Evolutionary conservation across 169 alveolate genomes (phyloP), one percentile per base, ranked within the genome.

Genomic region (Plasmodium blacklocki): DNA sequence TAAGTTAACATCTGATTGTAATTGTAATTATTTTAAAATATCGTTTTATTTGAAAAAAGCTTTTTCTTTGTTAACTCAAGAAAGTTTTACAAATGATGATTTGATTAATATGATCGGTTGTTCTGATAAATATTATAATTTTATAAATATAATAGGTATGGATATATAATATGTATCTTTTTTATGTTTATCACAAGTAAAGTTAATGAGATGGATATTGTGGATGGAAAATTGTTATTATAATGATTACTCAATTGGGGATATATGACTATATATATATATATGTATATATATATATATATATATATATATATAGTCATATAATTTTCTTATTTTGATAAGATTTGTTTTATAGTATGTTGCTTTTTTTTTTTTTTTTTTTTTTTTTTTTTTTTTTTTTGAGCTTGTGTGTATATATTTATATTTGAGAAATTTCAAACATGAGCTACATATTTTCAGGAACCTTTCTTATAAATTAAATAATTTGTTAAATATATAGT

Each of bases 121-220:
- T 43, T 78, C 89, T 2, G 89, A 78, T 15, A 78, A 78, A 45
- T 78, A 78, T 78, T 78, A 78, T 76, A 78, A 78, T 49, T 78
- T 78, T 49, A 58, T 78, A 58, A 78, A 78, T 52, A 45, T 78
- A 67, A 78, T 78, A 50, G 23, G 75, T 9, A 14, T 78, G 59
- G 89, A 78, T 54, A 78, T 78, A 64, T 78, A 70, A 49, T 1
- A 56, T 56, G n/a, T 56, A 18, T 12, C 23, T 56, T 56, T 6
- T 6, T 12, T 18, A n/a, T 15, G 64, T 56, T 2, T 6, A 56
- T 6, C 8, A 15, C 11, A n/a, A 15, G 0, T 6, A 56, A 56
- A 12, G 29, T 0, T 0, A 56, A 11, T 1, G 23, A 0, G 21
- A 9, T 56, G 4, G 18, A n/a, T 6, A 12, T 52, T 7, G 47